Evolutionary conservation across 345 rosid species (phyloP).

Genomic region (Eutrema heterophyllum): DNA sequence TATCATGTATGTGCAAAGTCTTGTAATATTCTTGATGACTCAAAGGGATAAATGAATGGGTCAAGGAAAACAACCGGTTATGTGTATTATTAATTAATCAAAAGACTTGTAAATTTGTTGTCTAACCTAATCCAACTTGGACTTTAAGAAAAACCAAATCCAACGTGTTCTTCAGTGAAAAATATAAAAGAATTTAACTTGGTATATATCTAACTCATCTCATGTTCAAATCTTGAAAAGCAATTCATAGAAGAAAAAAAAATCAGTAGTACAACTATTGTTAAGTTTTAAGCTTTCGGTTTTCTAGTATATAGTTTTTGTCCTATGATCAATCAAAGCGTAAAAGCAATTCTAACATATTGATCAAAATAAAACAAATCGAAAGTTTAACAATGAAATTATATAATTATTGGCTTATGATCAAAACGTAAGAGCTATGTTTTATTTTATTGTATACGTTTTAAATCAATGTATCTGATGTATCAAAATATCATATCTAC

Average conservation of each 20-base stretch:
- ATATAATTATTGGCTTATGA: not conserved
- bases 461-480: not conserved
- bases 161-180: not conserved
- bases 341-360: no score
- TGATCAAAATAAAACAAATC: no score
- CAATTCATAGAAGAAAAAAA: not conserved
- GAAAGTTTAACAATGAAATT: not conserved
- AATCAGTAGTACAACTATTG: not conserved
- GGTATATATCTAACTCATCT: not conserved
- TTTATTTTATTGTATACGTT: not conserved
- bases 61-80: not conserved
- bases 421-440: not conserved
- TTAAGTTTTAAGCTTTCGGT: not conserved
- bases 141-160: not conserved
- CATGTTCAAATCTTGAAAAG: not conserved
- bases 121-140: slow-evolving; percentile 7
- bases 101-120: not conserved
- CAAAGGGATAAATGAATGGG: not conserved
- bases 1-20: not conserved
- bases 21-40: not conserved
- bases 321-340: no score
- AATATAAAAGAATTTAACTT: not conserved
- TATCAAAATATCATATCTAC: not conserved
- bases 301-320: not conserved
- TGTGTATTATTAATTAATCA: not conserved